A percentile compares a stretch with the other conserved stretches of the same genome.
phyloP scores from a whole-genome alignment of 495 filamentous ascomycete species.

The Daldinia caldariorum region DNA sequence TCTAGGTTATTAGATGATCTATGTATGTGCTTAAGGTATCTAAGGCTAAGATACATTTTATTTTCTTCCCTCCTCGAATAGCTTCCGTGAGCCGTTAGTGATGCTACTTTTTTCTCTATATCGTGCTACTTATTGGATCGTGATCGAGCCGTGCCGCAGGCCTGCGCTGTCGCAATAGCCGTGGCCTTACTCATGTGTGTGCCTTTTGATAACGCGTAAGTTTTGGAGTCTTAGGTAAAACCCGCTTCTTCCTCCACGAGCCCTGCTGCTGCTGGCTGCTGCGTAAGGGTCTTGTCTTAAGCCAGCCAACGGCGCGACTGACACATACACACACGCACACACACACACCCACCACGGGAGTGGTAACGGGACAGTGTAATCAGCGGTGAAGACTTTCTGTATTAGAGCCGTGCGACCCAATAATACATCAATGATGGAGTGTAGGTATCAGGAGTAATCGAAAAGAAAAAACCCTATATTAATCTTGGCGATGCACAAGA shows the following conservation, averaged over 20 bases:
- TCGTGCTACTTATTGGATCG: constrained; percentile 4
- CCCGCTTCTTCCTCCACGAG: constrained; percentile 21
- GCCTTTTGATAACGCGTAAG: not conserved
- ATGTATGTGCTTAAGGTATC: not conserved
- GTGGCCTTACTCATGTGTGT: constrained; percentile 27
- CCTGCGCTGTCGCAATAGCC: constrained; percentile 19
- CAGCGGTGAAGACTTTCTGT: constrained; percentile 31
- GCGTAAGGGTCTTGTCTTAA: constrained; percentile 25
- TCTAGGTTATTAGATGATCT: constrained; percentile 11
- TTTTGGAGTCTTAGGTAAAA: constrained; percentile 10
- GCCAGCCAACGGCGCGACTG: constrained; percentile 30
- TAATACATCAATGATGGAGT: constrained; percentile 21
- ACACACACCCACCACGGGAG: not conserved
- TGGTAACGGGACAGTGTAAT: constrained; percentile 16
- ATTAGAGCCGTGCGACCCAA: constrained; percentile 20
- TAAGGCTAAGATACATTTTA: not conserved
- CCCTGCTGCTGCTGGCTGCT: not conserved
- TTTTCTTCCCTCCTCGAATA: not conserved
- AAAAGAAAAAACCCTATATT: constrained; percentile 21
- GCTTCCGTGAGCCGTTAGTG: constrained; percentile 1
- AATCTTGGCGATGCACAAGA: constrained; percentile 32
- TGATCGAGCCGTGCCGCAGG: constrained; percentile 25
- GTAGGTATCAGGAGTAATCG: constrained; percentile 29
- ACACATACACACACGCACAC: constrained; percentile 18
- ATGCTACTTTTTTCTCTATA: constrained; percentile 3